Conservation (phyloP, 331 rosid species). For the Arachis monticola region DNA sequence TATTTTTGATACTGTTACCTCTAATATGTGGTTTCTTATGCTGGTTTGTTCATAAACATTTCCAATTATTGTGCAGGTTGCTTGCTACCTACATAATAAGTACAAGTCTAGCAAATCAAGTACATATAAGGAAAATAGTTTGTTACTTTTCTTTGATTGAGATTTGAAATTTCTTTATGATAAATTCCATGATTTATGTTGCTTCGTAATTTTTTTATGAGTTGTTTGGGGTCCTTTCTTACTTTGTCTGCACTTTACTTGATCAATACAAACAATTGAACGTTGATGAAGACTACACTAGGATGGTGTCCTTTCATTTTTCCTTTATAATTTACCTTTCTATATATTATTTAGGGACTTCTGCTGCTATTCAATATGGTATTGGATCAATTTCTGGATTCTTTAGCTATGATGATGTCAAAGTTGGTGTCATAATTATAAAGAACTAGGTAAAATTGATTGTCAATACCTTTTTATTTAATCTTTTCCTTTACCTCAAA, state of each 20-base stretch:
- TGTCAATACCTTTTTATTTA: background rate
- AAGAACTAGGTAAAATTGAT: conserved; percentile 66
- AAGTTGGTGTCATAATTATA: conserved; percentile 66
- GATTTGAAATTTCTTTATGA: no score
- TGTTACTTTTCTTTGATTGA: no score
- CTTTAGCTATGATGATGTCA: conserved; percentile 71
- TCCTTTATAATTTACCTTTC: background rate
- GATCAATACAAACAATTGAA: conserved; percentile 1
- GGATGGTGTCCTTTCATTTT: background rate
- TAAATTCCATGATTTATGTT: background rate
- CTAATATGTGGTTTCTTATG: conserved; percentile 83
- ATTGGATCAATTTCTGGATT: conserved; percentile 63
- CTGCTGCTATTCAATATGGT: no score
- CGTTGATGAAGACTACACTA: background rate
- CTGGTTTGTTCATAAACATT: conserved; percentile 22
- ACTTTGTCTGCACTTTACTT: background rate
- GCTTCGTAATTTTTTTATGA: background rate
- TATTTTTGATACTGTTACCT: conserved; percentile 91
- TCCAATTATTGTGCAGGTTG: conserved; percentile 60
- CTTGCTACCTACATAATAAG: conserved; percentile 76
- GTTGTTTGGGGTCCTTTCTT: background rate
- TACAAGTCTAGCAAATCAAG: conserved; percentile 67
- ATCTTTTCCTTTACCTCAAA: background rate
- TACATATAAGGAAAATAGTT: conserved; percentile 45
- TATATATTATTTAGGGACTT: conserved; percentile 40